Evolutionary conservation across 169 alveolate species (phyloP), one percentile per base, ranked within the genome.

Genomic region (Toxoplasma gondii): DNA sequence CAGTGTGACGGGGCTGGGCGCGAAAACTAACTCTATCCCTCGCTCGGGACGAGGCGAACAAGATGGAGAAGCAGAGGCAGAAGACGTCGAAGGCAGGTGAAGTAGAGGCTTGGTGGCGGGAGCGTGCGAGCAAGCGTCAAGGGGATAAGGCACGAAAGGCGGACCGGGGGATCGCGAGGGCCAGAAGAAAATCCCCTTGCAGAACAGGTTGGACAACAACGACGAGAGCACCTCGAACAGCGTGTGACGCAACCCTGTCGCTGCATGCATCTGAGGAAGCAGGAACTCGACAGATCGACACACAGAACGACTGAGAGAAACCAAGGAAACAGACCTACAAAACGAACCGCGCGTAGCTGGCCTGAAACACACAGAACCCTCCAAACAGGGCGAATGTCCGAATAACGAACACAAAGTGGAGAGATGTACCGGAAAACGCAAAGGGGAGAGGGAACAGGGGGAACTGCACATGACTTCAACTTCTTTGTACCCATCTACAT

Each of bases 1-100:
- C 69, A 82, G 90, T n/a, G 90, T 22, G 31, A 82, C 90, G 39
- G 90, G 90, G 34, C 90, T 82, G 34, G 53, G 53, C 53, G 90
- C 43, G 64, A 82, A 82, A 7, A 44, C 90, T 12, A 64, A 16
- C 31, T 64, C 29, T 16, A 16, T 31, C 74, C 7, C 74, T 12
- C 44, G 86, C 49, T 19, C n/a, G 2, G 86, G 29, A 16, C 44
- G 86, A 17, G 86, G 43, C 39, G 86, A 78, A 19, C 10, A 27
- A 9, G 17, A 70, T 7, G 49, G 12, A 17, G 86, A 78, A 31
- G 10, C 39, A 17, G 86, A 78, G n/a, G 86, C 9, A 2, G 86
- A 12, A n/a, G 86, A 78, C 45, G 86, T 41, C 19, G 86, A 31
- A 38, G 43, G 86, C 86, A 78, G 86, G 44, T 78, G 44, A n/a